Evolutionary conservation across 805 yeast species (phyloP), one percentile per base, ranked within the genome.

Genomic region (Saccharomycopsis fibuligera): DNA sequence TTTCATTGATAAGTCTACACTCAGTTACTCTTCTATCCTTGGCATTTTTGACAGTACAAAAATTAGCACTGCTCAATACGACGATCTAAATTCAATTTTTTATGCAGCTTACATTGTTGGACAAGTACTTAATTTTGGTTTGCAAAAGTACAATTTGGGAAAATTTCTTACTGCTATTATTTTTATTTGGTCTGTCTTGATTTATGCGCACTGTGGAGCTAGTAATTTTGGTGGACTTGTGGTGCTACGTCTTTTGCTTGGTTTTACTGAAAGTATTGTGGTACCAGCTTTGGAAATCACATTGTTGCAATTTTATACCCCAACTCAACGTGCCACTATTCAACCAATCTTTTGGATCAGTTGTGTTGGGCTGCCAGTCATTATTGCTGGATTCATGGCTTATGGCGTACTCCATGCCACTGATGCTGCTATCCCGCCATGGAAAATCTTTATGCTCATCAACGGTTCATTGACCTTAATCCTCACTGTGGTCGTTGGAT

Each of bases 381-480:
- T 75, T 27, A 75, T 76, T 3, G 68, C 72, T 17, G 69, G 71
- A 4, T 72, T 72, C 41, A 66, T 72, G 12, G 62, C 69, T 0
- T 68, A 65, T 50, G 73, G 72, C 53, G 65, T 67, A 4, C 41
- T 68, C 5, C 60, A 60, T 46, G 51, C 46, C 19, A 24, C 47
- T 5, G 41, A 60, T 21, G n/a, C n/a, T n/a, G 9, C 54, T 5
- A 57, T 67, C 23, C 58, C 66, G 22, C 52, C 65, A 10, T 79
- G 82, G 81, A 70, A 74, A 54, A 57, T 76, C 10, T 67, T 76
- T 43, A 72, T 70, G 55, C 67, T 75, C 19, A 68, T 75, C 25
- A 67, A 70, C 45, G 83, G 80, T 25, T 69, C 72, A 22, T 54
- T 72, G 21, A 69, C 81, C 0, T 59, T 74, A 8, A 24, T 67